Percentiles rank a stretch among this genome's conserved stretches.
phyloP scores from a whole-genome alignment of 108 stramenopile genomes.

The Schizochytrium sp. region DNA sequence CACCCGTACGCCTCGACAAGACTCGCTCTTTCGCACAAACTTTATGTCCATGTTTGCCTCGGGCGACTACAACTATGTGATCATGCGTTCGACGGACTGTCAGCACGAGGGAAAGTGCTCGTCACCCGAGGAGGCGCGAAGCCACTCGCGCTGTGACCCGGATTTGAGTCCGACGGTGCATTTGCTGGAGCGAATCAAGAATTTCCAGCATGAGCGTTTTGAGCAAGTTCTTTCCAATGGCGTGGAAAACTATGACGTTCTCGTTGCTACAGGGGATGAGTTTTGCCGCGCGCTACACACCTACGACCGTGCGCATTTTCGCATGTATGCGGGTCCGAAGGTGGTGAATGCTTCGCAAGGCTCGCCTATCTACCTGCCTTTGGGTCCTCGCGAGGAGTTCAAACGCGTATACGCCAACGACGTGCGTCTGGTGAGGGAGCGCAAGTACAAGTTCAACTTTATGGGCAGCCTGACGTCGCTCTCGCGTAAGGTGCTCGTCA shows the following conservation, averaged over 20 bases:
- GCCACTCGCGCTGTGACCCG: background rate
- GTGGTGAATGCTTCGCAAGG: background rate
- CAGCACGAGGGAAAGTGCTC: background rate
- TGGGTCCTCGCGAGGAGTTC: conserved; percentile 15
- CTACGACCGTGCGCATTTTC: background rate
- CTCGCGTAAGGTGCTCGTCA: background rate
- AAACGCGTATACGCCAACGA: background rate
- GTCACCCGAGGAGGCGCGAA: background rate
- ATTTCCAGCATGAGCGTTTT: conserved; percentile 15
- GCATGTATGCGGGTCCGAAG: background rate
- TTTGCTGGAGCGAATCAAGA: conserved; percentile 8
- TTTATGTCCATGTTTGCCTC: background rate
- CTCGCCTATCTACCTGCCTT: background rate
- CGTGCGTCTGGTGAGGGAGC: background rate
- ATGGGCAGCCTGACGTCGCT: background rate
- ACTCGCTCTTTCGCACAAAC: conserved; percentile 13
- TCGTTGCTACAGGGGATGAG: background rate
- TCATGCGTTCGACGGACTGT: conserved; percentile 8
- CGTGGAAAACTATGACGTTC: background rate
- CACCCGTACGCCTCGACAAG: background rate
- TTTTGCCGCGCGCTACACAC: background rate
- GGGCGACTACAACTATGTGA: background rate
- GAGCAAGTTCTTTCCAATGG: conserved; percentile 3
- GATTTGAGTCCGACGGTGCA: background rate
- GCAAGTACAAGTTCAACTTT: background rate